Evolutionary conservation across 257 asterid species (phyloP).

Genomic region (Primulina huaijiensis): DNA sequence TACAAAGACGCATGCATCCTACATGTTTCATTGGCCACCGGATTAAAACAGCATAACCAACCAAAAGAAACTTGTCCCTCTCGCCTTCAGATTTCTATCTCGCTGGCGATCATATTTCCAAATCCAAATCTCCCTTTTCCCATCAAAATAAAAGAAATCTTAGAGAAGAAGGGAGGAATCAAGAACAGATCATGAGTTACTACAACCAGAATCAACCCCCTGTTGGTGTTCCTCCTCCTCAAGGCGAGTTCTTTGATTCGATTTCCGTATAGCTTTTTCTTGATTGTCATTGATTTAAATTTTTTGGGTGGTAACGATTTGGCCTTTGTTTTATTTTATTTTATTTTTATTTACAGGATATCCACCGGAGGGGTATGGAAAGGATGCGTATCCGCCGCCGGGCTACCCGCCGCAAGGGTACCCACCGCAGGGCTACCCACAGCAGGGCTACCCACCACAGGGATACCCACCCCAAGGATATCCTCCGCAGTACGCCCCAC

Average conservation of each 20-base stretch:
- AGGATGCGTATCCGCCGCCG: constrained; percentile 71
- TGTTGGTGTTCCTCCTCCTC: constrained; percentile 74
- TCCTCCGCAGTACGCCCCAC: constrained; percentile 67
- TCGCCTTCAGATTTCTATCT: neutral
- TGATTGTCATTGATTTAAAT: neutral
- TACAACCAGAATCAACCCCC: constrained; percentile 66
- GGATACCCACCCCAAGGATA: constrained; percentile 55
- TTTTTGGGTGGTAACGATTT: neutral
- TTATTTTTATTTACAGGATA: constrained; percentile 37
- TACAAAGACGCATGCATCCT: no score
- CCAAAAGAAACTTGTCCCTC: neutral
- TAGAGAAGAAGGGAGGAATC: neutral
- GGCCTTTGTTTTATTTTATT: neutral
- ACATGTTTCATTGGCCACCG: neutral
- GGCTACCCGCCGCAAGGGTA: constrained; percentile 69
- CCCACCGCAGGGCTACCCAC: constrained; percentile 35
- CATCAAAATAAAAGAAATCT: neutral
- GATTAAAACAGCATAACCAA: neutral
- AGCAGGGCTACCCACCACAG: constrained; percentile 39
- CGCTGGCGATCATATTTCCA: no score
- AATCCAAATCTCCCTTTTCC: neutral
- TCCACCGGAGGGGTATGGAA: constrained; percentile 69
- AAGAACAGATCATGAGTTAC: constrained; percentile 50
- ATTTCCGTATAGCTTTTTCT: neutral
- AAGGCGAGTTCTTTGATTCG: constrained; percentile 34